Evolutionary conservation across 1,139 yeast species (phyloP), one percentile per base, ranked within the genome.

Genomic region (Pichia cactophila): DNA sequence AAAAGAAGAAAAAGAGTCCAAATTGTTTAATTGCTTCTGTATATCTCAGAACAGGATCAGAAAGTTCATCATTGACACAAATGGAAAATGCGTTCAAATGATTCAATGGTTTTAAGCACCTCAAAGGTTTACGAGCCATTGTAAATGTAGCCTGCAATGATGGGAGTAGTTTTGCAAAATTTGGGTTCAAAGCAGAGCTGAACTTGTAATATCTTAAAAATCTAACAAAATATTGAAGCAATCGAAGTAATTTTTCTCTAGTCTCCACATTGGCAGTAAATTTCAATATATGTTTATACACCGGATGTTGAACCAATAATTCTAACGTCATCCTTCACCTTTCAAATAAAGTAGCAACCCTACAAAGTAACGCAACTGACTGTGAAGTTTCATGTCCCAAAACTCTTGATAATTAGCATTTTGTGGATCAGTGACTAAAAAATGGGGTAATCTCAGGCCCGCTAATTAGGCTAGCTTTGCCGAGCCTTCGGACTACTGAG

Each of bases 101-200:
- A 62, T 76, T 77, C 61, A 90, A 69, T 1, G 96, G 96, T 69
- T 89, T 90, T 58, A 89, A 79, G 63, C 84, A 82, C 61, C 97
- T 78, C 75, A 90, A 71, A 23, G 90, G 82, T 71, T 90, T 90
- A 66, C 97, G 81, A 53, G 88, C 75, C 56, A 85, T 71, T 17
- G 87, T 80, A 38, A 83, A 73, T 55, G 83, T 81, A 45, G 66
- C 65, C 65, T 81, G 83, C 50, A 85, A 64, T 26, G 72, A 70
- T 16, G 50, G 51, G 28, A 51, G 41, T 5, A 51, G n/a, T 1
- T 6, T 5, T 2, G n/a, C 41, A 20, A 46, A 23, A 14, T 42
- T 33, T 10, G 48, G 50, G 3, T 50, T 26, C 8, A 51, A 16
- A 5, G 39, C 33, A 7, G 33, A 10, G 12, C 43, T 36, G 16